Evolutionary conservation across 208 protist genomes (phyloP).

Genomic region (Leishmania mexicana): DNA sequence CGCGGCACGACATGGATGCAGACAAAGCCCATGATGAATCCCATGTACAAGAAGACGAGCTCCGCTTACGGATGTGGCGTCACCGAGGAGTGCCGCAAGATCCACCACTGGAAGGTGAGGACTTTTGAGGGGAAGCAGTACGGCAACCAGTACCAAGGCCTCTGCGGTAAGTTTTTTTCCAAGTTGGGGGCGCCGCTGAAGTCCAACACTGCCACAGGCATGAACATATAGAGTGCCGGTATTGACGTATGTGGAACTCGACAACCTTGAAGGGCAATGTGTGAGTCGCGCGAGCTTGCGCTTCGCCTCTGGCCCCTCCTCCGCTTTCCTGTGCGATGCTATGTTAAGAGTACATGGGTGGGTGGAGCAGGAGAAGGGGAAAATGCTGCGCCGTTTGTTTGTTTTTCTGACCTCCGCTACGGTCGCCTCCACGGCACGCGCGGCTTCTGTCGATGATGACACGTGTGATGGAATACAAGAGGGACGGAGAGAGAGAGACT

Average conservation of each 20-base stretch:
- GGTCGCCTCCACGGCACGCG: not conserved
- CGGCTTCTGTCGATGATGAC: not conserved
- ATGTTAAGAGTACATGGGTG: not conserved
- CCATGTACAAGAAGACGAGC: slow-evolving; percentile 83
- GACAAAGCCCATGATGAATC: slow-evolving; percentile 40
- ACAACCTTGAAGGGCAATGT: not conserved
- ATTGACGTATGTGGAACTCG: not conserved
- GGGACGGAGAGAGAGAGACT: not conserved
- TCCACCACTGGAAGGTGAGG: slow-evolving; percentile 70
- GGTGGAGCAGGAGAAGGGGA: not conserved
- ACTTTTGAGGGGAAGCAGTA: slow-evolving; percentile 72
- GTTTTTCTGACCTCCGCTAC: not conserved
- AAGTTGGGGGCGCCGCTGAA: slow-evolving; percentile 40
- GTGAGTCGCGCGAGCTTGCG: not conserved
- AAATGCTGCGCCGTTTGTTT: not conserved
- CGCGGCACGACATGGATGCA: slow-evolving; percentile 36
- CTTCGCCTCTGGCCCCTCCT: not conserved
- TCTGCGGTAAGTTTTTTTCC: slow-evolving; percentile 66
- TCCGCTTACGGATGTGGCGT: slow-evolving; percentile 72
- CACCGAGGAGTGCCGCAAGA: slow-evolving; percentile 53
- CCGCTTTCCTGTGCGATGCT: not conserved
- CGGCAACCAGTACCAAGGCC: slow-evolving; percentile 76
- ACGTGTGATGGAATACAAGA: not conserved
- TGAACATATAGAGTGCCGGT: slow-evolving; percentile 57
- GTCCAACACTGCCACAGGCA: slow-evolving; percentile 59